A percentile compares a stretch with the other conserved stretches of the same genome.
Conservation (phyloP, 768 basidiomycete genomes). For the Gloeopeniophorella convolvens region DNA sequence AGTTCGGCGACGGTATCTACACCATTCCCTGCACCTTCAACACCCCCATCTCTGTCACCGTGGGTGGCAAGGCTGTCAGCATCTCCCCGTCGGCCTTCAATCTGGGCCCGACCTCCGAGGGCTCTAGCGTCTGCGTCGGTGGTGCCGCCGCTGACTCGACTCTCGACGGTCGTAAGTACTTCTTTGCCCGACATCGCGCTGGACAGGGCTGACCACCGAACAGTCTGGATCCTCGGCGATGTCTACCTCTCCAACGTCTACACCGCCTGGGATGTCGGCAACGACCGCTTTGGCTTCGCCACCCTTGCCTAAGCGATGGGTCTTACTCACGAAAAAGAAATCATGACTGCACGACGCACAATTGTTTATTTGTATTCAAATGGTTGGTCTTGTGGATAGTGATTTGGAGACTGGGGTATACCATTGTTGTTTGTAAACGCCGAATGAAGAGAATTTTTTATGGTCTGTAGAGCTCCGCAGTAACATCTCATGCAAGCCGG, state of each 20-base stretch:
- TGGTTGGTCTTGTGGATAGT: no score
- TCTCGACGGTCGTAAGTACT: no score
- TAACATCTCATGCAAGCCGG: slow-evolving; percentile 46
- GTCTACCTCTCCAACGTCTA: slow-evolving; percentile 11
- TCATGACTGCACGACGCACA: no score
- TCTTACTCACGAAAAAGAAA: no score
- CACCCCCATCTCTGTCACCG: background rate
- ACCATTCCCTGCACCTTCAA: slow-evolving; percentile 3
- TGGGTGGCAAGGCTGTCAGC: background rate
- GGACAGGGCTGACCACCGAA: background rate
- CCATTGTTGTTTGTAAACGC: no score
- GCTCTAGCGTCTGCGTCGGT: background rate
- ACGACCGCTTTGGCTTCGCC: slow-evolving; percentile 7
- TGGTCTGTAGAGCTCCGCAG: no score
- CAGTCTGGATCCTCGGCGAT: slow-evolving; percentile 7
- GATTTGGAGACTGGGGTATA: no score
- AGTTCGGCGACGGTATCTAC: no score
- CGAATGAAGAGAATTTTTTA: no score
- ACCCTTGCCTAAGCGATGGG: slow-evolving; percentile 2
- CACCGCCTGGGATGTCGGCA: slow-evolving; percentile 3
- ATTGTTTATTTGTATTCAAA: no score
- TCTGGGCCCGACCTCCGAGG: background rate
- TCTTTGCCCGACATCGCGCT: background rate
- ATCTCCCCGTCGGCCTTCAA: slow-evolving; percentile 2
- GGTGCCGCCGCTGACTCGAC: background rate